Conservation (phyloP, 1,284 basidiomycete genomes). For the Irpex sp. region DNA sequence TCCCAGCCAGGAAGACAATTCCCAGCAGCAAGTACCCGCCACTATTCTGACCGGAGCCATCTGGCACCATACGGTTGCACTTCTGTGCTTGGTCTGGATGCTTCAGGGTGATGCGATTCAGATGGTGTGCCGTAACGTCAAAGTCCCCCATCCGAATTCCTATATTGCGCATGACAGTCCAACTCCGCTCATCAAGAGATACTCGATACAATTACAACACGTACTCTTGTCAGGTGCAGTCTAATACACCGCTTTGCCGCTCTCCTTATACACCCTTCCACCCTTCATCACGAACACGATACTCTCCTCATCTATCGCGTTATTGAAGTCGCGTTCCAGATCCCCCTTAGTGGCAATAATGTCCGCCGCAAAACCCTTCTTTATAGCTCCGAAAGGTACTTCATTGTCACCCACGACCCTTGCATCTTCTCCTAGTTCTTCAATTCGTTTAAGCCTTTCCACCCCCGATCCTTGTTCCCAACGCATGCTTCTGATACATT, state of each 20-base stretch:
- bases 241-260: conserved; percentile 26
- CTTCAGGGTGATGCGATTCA: neutral
- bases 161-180: neutral
- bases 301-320: conserved; percentile 38
- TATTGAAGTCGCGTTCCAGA: conserved; percentile 46
- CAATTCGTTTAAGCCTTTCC: conserved; percentile 29
- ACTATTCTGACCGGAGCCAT: neutral
- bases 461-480: conserved; percentile 44
- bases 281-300: conserved; percentile 60
- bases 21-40: no score
- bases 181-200: neutral
- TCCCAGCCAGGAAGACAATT: neutral
- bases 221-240: neutral
- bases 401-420: conserved; percentile 46
- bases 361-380: conserved; percentile 56
- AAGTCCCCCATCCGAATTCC: neutral
- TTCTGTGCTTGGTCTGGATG: neutral
- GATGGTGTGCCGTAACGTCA: neutral
- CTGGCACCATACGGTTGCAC: neutral
- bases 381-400: conserved; percentile 52
- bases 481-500: conserved; percentile 45
- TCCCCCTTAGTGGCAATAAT: conserved; percentile 49
- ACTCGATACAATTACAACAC: neutral
- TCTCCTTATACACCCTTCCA: conserved; percentile 46
- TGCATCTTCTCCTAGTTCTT: conserved; percentile 25